These are phyloP conservation scores for Taxawa tesnikishii DNA, from an alignment of 2,329 filamentous ascomycete genomes.

Conservation along the genomic window DNA sequence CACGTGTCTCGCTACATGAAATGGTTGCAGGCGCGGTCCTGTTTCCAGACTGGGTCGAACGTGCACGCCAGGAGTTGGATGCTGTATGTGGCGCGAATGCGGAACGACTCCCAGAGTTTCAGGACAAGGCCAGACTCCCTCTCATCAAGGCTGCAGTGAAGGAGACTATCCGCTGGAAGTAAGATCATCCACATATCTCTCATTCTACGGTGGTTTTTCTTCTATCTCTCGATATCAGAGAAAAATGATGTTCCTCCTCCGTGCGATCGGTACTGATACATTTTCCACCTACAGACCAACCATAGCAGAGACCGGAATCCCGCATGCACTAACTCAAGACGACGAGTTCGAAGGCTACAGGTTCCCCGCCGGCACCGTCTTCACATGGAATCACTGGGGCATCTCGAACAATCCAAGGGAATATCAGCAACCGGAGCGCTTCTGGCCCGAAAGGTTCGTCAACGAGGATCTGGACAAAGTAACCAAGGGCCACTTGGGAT, in stretches of 20 bases:
- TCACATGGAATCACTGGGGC: slow-evolving; percentile 15
- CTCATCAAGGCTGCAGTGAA: no score
- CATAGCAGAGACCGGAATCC: slow-evolving; percentile 12
- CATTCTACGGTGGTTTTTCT: no score
- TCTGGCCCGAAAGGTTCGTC: slow-evolving; percentile 15
- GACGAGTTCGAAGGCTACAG: slow-evolving; percentile 14
- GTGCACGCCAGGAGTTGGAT: slow-evolving; percentile 12
- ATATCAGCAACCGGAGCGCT: slow-evolving; percentile 10
- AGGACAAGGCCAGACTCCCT: slow-evolving; percentile 8
- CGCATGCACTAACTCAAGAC: slow-evolving; percentile 10
- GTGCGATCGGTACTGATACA: not conserved
- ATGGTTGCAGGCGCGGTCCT: slow-evolving; percentile 13
- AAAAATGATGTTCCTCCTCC: no score
- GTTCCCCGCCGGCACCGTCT: slow-evolving; percentile 13
- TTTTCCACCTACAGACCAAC: no score
- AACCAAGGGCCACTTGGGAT: slow-evolving; percentile 18
- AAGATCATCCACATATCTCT: not conserved
- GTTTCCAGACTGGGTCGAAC: slow-evolving; percentile 12
- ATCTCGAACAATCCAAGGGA: slow-evolving; percentile 11
- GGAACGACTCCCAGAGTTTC: slow-evolving; percentile 10
- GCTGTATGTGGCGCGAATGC: slow-evolving; percentile 10
- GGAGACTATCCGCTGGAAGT: slow-evolving; percentile 13
- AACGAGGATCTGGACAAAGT: slow-evolving; percentile 14
- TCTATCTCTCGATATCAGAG: no score
- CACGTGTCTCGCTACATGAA: slow-evolving; percentile 12